phyloP scores from a whole-genome alignment of 129 eudicot species.

The Arctium lappa region DNA sequence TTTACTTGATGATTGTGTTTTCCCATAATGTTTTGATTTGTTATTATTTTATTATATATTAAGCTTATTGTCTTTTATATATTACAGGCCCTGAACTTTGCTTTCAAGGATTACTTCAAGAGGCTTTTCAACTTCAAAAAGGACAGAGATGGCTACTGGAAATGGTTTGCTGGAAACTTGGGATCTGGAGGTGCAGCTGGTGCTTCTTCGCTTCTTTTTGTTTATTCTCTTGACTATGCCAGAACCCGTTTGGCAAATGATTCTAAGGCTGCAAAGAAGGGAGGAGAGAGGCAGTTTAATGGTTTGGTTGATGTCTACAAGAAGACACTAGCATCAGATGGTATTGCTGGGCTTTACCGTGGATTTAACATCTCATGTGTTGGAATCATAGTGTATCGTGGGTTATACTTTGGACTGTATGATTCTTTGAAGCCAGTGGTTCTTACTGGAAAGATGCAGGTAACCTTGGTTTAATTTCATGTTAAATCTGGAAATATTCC shows the following conservation, averaged over 20 bases:
- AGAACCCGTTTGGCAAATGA: slow-evolving; percentile 61
- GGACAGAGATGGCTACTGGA: slow-evolving; percentile 63
- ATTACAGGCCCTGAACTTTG: slow-evolving; percentile 58
- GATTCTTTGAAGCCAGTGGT: slow-evolving; percentile 64
- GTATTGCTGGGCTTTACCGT: slow-evolving; percentile 68
- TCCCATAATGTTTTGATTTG: neutral
- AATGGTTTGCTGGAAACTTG: slow-evolving; percentile 68
- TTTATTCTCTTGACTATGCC: slow-evolving; percentile 55
- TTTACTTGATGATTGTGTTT: neutral
- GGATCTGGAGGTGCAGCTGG: slow-evolving; percentile 66
- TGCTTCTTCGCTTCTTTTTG: slow-evolving; percentile 58
- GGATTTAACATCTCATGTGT: slow-evolving; percentile 61
- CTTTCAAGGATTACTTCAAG: slow-evolving; percentile 66
- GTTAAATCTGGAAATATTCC: neutral
- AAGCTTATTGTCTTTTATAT: neutral
- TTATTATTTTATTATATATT: neutral
- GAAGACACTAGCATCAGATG: slow-evolving; percentile 61
- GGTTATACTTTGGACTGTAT: slow-evolving; percentile 60
- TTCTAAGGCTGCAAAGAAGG: slow-evolving; percentile 54
- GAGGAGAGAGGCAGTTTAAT: slow-evolving; percentile 55
- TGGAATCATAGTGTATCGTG: slow-evolving; percentile 60
- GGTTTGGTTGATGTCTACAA: slow-evolving; percentile 56
- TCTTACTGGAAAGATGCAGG: slow-evolving; percentile 54
- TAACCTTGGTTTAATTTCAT: neutral
- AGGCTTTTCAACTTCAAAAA: slow-evolving; percentile 54